A percentile compares a stretch with the other conserved stretches of the same genome.
Conservation (phyloP, 73 alveolate species). For the Blepharisma japonicum region DNA sequence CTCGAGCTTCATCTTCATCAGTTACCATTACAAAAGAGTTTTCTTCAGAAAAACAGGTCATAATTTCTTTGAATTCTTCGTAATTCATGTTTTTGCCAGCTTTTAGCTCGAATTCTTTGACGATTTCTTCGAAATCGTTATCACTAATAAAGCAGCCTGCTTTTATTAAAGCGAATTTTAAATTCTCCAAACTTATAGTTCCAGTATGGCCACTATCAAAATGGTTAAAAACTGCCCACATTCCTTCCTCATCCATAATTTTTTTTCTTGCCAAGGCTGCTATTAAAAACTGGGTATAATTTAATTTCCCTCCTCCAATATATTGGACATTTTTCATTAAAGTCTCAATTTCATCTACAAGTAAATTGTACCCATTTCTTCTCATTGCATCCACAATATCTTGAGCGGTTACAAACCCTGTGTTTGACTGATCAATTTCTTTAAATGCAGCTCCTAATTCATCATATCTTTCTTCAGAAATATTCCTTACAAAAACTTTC, state of each 20-base stretch:
- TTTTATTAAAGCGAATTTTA: neutral
- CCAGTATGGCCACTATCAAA: neutral
- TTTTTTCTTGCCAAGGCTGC: neutral
- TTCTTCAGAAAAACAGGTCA: neutral
- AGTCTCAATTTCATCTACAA: constrained; percentile 19
- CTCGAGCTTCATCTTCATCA: too few species aligned
- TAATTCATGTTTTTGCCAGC: neutral
- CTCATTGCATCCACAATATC: constrained; percentile 1
- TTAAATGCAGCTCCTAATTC: constrained; percentile 6
- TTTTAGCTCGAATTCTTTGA: neutral
- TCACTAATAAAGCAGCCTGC: neutral
- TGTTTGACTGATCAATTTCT: neutral
- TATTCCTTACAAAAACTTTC: constrained; percentile 7
- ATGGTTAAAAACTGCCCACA: neutral
- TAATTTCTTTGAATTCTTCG: neutral
- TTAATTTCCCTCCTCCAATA: constrained; percentile 13
- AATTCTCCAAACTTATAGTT: neutral
- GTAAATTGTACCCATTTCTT: constrained; percentile 18
- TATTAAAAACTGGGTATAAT: neutral
- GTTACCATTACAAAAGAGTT: neutral
- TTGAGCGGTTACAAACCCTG: constrained; percentile 24
- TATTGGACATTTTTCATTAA: neutral
- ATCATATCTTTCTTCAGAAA: neutral
- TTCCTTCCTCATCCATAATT: neutral
- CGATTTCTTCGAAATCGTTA: neutral